Percentiles rank a stretch among this genome's conserved stretches.
Conservation (phyloP, 2,329 filamentous ascomycete species). For the Pseudohalonectria lignicola region DNA sequence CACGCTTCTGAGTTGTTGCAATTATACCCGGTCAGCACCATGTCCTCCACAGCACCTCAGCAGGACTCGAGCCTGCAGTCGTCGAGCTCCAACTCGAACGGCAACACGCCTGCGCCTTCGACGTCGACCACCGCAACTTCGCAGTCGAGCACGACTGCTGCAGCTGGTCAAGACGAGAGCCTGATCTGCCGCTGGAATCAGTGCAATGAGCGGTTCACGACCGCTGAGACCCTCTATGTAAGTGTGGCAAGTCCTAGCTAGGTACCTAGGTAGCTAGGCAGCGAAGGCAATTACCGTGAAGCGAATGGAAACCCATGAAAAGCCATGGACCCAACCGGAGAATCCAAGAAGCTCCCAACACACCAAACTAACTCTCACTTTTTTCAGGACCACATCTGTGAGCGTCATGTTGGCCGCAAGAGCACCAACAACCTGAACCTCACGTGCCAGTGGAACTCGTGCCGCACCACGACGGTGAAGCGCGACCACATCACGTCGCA, state of each 20-base stretch:
- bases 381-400: conserved; percentile 85
- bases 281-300: too few relatives aligned
- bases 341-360: too few relatives aligned
- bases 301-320: too few relatives aligned
- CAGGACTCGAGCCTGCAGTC: conserved; percentile 15
- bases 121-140: conserved; percentile 35
- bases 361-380: neutral
- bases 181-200: conserved; percentile 50
- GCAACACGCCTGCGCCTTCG: conserved; percentile 39
- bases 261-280: too few relatives aligned
- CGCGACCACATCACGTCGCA: conserved; percentile 98
- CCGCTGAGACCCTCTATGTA: conserved; percentile 50
- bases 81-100: conserved; percentile 33
- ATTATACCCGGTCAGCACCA: too few relatives aligned
- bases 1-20: too few relatives aligned
- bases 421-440: conserved; percentile 98
- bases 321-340: too few relatives aligned
- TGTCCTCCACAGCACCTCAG: too few relatives aligned
- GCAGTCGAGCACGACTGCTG: conserved; percentile 22
- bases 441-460: conserved; percentile 94
- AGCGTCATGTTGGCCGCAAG: conserved; percentile 96
- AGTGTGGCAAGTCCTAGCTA: conserved; percentile 21
- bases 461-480: conserved; percentile 94
- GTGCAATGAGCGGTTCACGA: conserved; percentile 47
- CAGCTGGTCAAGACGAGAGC: conserved; percentile 31